Evolutionary conservation across 2,329 filamentous ascomycete species (phyloP).

Genomic region (Alternaria viburni): DNA sequence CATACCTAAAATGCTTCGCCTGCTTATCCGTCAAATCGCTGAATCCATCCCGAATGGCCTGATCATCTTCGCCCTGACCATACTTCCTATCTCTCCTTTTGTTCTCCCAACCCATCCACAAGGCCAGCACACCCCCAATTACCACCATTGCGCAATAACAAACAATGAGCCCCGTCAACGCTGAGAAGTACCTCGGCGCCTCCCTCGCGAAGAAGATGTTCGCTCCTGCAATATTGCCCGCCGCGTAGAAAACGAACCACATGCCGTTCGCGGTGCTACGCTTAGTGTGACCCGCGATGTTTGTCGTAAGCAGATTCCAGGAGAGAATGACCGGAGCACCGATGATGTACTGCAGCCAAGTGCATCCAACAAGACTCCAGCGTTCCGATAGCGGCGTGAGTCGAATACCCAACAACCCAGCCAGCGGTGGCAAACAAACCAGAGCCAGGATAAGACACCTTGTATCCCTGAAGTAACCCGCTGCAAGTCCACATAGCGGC

Average conservation of each 20-base stretch:
- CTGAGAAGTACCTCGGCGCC: slow-evolving; percentile 54
- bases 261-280: slow-evolving; percentile 57
- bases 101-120: slow-evolving; percentile 45
- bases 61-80: slow-evolving; percentile 37
- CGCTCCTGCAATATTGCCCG: slow-evolving; percentile 57
- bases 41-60: slow-evolving; percentile 44
- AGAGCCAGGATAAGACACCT: slow-evolving; percentile 44
- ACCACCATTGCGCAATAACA: slow-evolving; percentile 54
- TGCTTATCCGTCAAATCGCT: slow-evolving; percentile 44
- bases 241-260: slow-evolving; percentile 58
- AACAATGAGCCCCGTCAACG: slow-evolving; percentile 51
- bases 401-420: slow-evolving; percentile 58
- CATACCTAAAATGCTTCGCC: slow-evolving; percentile 45
- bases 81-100: slow-evolving; percentile 35
- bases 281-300: slow-evolving; percentile 59
- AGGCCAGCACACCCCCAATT: slow-evolving; percentile 31
- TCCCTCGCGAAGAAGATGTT: slow-evolving; percentile 56
- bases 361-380: slow-evolving; percentile 59
- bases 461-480: slow-evolving; percentile 38
- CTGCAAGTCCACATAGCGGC: slow-evolving; percentile 43
- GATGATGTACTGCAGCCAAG: slow-evolving; percentile 59
- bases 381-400: slow-evolving; percentile 55
- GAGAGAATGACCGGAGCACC: slow-evolving; percentile 59
- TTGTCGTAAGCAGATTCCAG: slow-evolving; percentile 57
- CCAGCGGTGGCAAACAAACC: slow-evolving; percentile 56